These are phyloP conservation scores for Tolypocladium pustulatum DNA, from an alignment of 2,329 filamentous ascomycete species.

Conservation along the genomic window DNA sequence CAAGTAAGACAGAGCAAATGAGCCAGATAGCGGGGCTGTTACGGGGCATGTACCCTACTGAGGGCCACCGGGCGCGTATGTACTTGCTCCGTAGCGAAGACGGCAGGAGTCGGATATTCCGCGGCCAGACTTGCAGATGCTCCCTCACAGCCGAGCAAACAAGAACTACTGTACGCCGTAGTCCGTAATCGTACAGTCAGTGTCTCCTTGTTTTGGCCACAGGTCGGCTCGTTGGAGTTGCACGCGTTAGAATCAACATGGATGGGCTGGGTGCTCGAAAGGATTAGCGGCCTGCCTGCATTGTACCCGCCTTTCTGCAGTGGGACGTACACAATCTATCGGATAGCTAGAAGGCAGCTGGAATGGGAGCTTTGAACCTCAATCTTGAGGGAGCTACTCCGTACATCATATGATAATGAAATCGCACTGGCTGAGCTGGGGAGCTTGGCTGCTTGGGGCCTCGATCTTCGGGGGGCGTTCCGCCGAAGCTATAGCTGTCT, in stretches of 20 bases:
- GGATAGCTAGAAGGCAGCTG: too few relatives aligned
- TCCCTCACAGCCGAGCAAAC: background rate
- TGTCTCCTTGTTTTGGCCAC: background rate
- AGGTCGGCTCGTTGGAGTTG: background rate
- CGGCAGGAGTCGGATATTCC: background rate
- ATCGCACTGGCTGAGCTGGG: background rate
- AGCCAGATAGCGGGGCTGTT: constrained; percentile 1
- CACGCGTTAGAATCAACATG: background rate
- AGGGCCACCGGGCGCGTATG: background rate
- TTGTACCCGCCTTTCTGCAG: too few relatives aligned
- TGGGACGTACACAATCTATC: too few relatives aligned
- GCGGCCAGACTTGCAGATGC: background rate
- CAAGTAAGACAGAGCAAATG: background rate
- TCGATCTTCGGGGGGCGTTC: background rate
- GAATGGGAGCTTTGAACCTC: background rate
- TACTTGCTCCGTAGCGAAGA: background rate
- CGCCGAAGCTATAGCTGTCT: background rate
- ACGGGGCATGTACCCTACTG: background rate
- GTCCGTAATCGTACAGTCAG: background rate
- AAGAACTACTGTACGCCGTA: background rate
- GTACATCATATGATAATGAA: too few relatives aligned
- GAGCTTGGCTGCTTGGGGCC: background rate
- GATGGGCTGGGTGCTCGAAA: background rate
- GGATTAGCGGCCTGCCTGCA: too few relatives aligned
- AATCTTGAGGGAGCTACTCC: background rate